Conservation (phyloP, 257 asterid genomes). For the Henckelia pumila region DNA sequence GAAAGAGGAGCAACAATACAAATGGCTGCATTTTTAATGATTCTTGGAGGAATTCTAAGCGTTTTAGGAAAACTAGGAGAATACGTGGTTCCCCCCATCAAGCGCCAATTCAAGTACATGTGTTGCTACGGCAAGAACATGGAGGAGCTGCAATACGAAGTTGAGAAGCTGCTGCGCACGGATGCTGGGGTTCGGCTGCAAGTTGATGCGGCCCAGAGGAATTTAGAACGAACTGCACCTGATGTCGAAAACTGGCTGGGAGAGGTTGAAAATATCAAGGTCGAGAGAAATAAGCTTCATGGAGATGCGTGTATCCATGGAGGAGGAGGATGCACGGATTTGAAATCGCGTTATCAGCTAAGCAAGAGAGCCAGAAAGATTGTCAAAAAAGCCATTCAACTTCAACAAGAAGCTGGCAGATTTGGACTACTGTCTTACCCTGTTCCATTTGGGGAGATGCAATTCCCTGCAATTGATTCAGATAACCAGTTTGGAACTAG, state of each 20-base stretch:
- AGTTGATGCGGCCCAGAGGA: constrained; percentile 19
- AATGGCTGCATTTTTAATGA: not conserved
- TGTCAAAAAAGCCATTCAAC: not conserved
- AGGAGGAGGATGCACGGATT: constrained; percentile 19
- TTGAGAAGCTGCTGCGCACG: not conserved
- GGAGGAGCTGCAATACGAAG: constrained; percentile 5
- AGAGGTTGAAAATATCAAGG: not conserved
- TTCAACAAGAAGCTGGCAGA: constrained; percentile 17
- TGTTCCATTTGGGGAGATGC: constrained; percentile 3
- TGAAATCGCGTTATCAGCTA: constrained; percentile 13
- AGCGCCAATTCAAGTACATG: constrained; percentile 20
- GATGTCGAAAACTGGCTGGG: constrained; percentile 17
- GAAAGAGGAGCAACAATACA: not conserved
- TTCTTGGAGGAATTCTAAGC: constrained; percentile 6
- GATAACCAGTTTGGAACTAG: constrained; percentile 11
- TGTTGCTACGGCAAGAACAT: constrained; percentile 16
- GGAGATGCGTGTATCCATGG: constrained; percentile 14
- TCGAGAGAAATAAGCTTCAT: not conserved
- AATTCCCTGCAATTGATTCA: not conserved
- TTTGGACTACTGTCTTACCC: constrained; percentile 13
- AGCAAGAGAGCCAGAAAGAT: constrained; percentile 22
- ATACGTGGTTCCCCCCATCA: constrained; percentile 14
- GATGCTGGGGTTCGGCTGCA: constrained; percentile 11
- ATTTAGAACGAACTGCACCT: constrained; percentile 13
- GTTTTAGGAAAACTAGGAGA: constrained; percentile 6